These are phyloP conservation scores for Suillus weaverae DNA, from an alignment of 768 basidiomycete genomes.

Conservation along the genomic window DNA sequence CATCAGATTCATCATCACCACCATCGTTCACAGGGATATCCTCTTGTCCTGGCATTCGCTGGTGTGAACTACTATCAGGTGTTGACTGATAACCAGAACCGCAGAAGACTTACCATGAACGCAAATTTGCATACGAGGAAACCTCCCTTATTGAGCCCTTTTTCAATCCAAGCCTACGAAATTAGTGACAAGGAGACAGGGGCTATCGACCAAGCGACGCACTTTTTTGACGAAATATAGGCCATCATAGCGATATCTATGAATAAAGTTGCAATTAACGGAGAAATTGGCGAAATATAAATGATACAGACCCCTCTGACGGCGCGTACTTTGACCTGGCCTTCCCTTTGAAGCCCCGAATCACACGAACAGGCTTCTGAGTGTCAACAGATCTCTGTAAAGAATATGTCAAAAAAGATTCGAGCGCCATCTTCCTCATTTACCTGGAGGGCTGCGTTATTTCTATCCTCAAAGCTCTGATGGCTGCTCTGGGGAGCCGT, in stretches of 20 bases:
- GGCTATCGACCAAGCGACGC: constrained; percentile 8
- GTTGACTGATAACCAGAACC: background rate
- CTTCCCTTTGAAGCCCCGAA: constrained; percentile 73
- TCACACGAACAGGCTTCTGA: constrained; percentile 80
- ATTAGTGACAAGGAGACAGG: background rate
- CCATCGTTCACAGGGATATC: constrained; percentile 25
- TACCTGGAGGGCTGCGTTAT: constrained; percentile 71
- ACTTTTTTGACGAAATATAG: constrained; percentile 80
- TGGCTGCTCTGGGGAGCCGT: constrained; percentile 86
- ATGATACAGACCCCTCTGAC: constrained; percentile 58
- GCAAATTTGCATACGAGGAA: constrained; percentile 84
- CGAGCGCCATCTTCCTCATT: background rate
- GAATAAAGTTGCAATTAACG: background rate
- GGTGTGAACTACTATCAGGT: background rate
- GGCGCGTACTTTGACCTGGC: constrained; percentile 73
- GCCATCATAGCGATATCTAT: constrained; percentile 88
- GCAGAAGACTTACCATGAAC: constrained; percentile 58
- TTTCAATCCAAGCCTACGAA: constrained; percentile 69
- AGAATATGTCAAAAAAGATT: constrained; percentile 1
- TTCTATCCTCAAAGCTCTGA: constrained; percentile 73
- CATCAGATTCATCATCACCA: constrained; percentile 13
- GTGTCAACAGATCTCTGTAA: constrained; percentile 73
- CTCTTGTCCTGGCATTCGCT: constrained; percentile 29
- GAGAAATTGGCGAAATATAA: background rate
- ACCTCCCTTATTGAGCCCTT: constrained; percentile 66